Percentiles rank a stretch among this genome's conserved stretches.
phyloP scores from a whole-genome alignment of 257 asterid genomes.

The Fraxinus cuspidata region DNA sequence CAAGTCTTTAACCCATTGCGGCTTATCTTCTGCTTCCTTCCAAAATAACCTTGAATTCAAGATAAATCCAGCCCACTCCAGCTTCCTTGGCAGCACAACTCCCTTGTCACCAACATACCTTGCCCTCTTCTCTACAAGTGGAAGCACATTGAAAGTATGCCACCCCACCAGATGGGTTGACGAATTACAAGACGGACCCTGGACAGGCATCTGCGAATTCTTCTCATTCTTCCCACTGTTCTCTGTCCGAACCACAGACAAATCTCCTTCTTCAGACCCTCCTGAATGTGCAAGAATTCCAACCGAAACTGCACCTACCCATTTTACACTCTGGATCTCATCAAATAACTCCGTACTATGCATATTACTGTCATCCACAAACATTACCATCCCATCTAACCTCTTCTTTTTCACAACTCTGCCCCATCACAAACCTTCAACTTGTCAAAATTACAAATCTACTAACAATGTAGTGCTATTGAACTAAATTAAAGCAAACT shows the following conservation, averaged over 20 bases:
- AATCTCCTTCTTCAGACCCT: slow-evolving; percentile 53
- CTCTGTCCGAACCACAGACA: slow-evolving; percentile 35
- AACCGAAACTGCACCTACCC: slow-evolving; percentile 85
- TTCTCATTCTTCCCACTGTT: slow-evolving; percentile 43
- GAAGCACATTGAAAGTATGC: slow-evolving; percentile 63
- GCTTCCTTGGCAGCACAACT: slow-evolving; percentile 76
- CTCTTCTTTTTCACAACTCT: slow-evolving; percentile 71
- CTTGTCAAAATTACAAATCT: slow-evolving; percentile 16
- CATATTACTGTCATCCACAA: slow-evolving; percentile 98
- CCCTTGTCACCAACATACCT: slow-evolving; percentile 81
- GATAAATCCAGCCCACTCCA: slow-evolving; percentile 95
- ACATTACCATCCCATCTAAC: slow-evolving; percentile 83
- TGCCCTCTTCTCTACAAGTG: slow-evolving; percentile 59
- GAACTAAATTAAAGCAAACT: slow-evolving; percentile 1
- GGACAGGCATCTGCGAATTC: slow-evolving; percentile 62
- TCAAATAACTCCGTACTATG: slow-evolving; percentile 87
- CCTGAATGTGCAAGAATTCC: slow-evolving; percentile 80
- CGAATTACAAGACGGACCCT: slow-evolving; percentile 92
- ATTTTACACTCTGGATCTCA: slow-evolving; percentile 89
- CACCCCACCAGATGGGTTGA: slow-evolving; percentile 80
- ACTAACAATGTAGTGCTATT: neutral
- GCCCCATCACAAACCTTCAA: slow-evolving; percentile 28
- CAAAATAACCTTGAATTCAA: slow-evolving; percentile 83
- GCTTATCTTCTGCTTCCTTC: slow-evolving; percentile 68
- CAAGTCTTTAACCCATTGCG: slow-evolving; percentile 75